These are phyloP conservation scores for Chara braunii DNA, from an alignment of 139 green algal species.

Conservation along the genomic window DNA sequence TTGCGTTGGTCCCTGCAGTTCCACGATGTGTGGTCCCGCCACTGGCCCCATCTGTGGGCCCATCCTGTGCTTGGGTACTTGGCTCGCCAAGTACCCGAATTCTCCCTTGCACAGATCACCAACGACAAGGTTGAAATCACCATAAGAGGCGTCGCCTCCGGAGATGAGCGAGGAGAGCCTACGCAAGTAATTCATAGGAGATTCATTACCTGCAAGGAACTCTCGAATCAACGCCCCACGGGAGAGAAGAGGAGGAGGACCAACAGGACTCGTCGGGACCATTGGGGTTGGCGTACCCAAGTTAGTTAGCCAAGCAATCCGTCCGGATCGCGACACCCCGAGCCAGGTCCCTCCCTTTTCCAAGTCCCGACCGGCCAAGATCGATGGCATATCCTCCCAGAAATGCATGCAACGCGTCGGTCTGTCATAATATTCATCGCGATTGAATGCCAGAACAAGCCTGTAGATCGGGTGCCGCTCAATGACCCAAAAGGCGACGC, in stretches of 20 bases:
- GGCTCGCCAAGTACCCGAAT: conserved; percentile 4
- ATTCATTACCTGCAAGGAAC: conserved; percentile 45
- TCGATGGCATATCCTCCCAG: conserved; percentile 44
- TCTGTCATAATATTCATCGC: conserved; percentile 56
- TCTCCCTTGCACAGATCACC: conserved; percentile 15
- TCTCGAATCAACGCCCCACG: conserved; percentile 47
- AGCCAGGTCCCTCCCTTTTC: conserved; percentile 59
- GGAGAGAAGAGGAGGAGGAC: too few relatives aligned
- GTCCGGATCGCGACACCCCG: conserved; percentile 47
- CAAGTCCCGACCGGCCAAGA: conserved; percentile 57
- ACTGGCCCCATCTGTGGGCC: too few relatives aligned
- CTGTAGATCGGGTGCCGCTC: conserved; percentile 45
- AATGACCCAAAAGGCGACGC: conserved; percentile 51
- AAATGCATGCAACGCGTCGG: conserved; percentile 47
- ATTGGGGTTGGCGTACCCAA: conserved; percentile 40
- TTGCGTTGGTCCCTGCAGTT: too few relatives aligned
- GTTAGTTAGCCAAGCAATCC: conserved; percentile 62
- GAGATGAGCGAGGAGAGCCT: neutral
- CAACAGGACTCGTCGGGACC: neutral
- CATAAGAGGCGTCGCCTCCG: conserved; percentile 4
- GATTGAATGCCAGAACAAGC: conserved; percentile 68
- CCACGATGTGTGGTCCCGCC: too few relatives aligned
- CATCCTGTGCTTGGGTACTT: too few relatives aligned
- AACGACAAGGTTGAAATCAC: conserved; percentile 42
- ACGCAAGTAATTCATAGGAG: conserved; percentile 22